phyloP scores from a whole-genome alignment of 768 basidiomycete genomes.

The Serendipita sp. region DNA sequence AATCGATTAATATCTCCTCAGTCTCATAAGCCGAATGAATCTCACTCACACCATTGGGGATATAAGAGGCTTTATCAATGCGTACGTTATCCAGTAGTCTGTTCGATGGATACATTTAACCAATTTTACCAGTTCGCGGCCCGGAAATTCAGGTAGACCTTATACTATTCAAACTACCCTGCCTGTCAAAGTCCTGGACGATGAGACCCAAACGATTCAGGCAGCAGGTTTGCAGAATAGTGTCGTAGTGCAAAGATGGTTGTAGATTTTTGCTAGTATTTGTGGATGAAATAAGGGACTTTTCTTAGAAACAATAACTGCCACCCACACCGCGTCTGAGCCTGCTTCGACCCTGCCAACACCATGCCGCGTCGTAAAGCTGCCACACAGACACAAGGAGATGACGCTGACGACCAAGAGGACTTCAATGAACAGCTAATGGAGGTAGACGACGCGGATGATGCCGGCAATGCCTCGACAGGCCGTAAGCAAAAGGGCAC shows the following conservation, averaged over 20 bases:
- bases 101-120: background rate
- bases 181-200: constrained; percentile 58
- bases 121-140: constrained; percentile 38
- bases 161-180: constrained; percentile 84
- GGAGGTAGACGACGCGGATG: constrained; percentile 5
- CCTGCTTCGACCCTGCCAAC: background rate
- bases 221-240: constrained; percentile 61
- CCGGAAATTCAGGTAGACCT: constrained; percentile 40
- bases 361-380: constrained; percentile 2
- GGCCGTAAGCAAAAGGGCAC: background rate
- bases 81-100: constrained; percentile 35
- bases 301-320: no score
- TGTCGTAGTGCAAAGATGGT: constrained; percentile 75
- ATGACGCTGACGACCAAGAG: constrained; percentile 8
- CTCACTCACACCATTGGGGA: constrained; percentile 78
- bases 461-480: background rate
- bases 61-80: constrained; percentile 75
- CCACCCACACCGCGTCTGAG: no score
- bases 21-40: constrained; percentile 78
- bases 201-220: constrained; percentile 50
- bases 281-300: background rate
- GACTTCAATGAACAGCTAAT: constrained; percentile 8
- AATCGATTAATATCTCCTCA: constrained; percentile 17
- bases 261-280: constrained; percentile 16
- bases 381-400: background rate